phyloP scores from a whole-genome alignment of 2,329 filamentous ascomycete species.

The Colletotrichum viniferum region DNA sequence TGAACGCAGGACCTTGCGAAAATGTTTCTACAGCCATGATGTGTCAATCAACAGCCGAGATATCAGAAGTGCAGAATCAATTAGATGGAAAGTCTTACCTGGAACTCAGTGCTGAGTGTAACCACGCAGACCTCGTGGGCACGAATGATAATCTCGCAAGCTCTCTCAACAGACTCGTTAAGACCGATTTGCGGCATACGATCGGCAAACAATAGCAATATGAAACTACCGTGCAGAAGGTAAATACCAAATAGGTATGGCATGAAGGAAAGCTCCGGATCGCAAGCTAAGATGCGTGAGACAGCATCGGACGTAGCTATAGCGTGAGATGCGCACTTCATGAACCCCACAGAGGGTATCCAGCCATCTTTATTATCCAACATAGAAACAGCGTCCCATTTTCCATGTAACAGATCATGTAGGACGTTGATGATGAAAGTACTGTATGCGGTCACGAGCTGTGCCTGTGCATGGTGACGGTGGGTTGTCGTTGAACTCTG shows the following conservation, averaged over 20 bases:
- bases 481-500: neutral
- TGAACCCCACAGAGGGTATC: constrained; percentile 50
- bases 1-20: neutral
- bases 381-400: neutral
- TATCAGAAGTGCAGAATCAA: neutral
- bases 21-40: neutral
- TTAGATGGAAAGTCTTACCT: neutral
- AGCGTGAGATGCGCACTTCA: constrained; percentile 49
- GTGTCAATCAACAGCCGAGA: neutral
- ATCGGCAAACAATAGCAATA: constrained; percentile 53
- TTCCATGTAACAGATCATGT: neutral
- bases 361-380: constrained; percentile 53
- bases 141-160: constrained; percentile 53
- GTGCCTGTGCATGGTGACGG: neutral
- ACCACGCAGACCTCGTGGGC: constrained; percentile 56
- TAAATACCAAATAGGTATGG: constrained; percentile 59
- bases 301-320: constrained; percentile 51
- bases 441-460: neutral
- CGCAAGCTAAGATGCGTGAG: constrained; percentile 48
- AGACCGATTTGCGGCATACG: constrained; percentile 51
- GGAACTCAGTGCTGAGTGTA: constrained; percentile 38
- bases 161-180: constrained; percentile 49
- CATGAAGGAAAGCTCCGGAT: constrained; percentile 56
- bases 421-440: neutral
- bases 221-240: constrained; percentile 54